These are phyloP conservation scores for Draba incana DNA, from an alignment of 345 rosid species.

Conservation along the genomic window DNA sequence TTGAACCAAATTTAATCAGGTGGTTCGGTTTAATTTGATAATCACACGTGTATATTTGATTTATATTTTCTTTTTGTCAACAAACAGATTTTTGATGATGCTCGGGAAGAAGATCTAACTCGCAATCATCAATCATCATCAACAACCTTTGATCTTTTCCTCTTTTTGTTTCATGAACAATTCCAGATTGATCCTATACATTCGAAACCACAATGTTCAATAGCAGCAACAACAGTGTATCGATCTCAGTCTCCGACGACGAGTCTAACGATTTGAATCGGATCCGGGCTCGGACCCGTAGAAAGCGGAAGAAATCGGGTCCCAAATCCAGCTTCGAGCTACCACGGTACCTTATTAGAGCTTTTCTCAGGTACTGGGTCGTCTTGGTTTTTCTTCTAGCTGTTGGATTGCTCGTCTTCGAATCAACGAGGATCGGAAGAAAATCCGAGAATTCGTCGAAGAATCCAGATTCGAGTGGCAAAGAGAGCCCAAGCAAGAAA, in stretches of 20 bases:
- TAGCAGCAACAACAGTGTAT: slow-evolving; percentile 46
- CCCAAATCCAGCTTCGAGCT: slow-evolving; percentile 52
- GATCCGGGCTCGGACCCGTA: slow-evolving; percentile 63
- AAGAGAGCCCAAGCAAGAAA: slow-evolving; percentile 30
- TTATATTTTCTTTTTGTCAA: no score
- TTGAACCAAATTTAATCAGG: no score
- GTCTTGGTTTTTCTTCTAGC: slow-evolving; percentile 58
- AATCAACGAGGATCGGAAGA: slow-evolving; percentile 64
- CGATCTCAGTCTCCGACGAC: slow-evolving; percentile 76
- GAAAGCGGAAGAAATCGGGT: slow-evolving; percentile 69
- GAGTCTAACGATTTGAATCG: slow-evolving; percentile 66
- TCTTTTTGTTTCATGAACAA: no score
- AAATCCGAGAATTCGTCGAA: slow-evolving; percentile 35
- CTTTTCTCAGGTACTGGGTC: slow-evolving; percentile 66
- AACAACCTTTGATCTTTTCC: no score
- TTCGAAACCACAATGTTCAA: slow-evolving; percentile 28
- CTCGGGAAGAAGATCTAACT: no score
- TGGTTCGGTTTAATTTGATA: no score
- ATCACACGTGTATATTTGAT: no score
- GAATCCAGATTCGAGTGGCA: slow-evolving; percentile 11
- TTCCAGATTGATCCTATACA: neutral
- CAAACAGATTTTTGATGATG: no score
- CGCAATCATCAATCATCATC: no score
- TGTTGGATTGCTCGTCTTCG: slow-evolving; percentile 57
- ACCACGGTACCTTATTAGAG: slow-evolving; percentile 50